Evolutionary conservation across 371 early-diverging fungal genomes (phyloP).

Genomic region (Choanephora cucurbitarum): DNA sequence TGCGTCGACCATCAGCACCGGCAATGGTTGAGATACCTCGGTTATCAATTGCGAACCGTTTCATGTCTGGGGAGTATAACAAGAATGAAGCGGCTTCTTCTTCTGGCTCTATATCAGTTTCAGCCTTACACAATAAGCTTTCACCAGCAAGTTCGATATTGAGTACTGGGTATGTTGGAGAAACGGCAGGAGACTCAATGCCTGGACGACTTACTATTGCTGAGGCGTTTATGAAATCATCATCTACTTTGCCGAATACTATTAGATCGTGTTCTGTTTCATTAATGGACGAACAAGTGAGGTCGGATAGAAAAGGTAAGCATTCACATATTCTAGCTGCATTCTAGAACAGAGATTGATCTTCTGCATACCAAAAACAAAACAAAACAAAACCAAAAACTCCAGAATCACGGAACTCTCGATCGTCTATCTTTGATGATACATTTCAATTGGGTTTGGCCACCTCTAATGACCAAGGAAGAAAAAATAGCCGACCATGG

Average conservation of each 20-base stretch:
- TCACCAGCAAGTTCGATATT: constrained; percentile 11
- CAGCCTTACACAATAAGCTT: background rate
- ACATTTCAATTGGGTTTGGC: background rate
- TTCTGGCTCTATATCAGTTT: constrained; percentile 5
- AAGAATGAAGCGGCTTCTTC: background rate
- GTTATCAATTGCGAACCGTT: constrained; percentile 42
- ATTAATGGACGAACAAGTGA: constrained; percentile 20
- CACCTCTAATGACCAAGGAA: background rate
- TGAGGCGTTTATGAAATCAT: constrained; percentile 32
- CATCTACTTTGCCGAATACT: constrained; percentile 2
- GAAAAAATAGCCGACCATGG: constrained; percentile 30
- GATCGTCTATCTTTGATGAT: constrained; percentile 17
- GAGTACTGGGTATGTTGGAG: constrained; percentile 2
- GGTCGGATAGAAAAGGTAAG: constrained; percentile 3
- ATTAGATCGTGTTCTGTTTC: constrained; percentile 19
- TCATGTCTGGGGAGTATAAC: constrained; percentile 24
- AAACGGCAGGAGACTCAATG: constrained; percentile 12
- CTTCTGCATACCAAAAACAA: too few relatives aligned
- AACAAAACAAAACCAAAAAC: too few relatives aligned
- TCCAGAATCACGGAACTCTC: constrained; percentile 4
- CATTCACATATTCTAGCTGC: too few relatives aligned
- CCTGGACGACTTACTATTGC: constrained; percentile 40
- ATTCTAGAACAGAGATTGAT: too few relatives aligned
- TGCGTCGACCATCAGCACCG: constrained; percentile 19
- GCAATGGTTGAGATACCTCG: constrained; percentile 17